These are phyloP conservation scores for Aspergillus sp. DNA, from an alignment of 2,329 filamentous ascomycete species.

Conservation along the genomic window DNA sequence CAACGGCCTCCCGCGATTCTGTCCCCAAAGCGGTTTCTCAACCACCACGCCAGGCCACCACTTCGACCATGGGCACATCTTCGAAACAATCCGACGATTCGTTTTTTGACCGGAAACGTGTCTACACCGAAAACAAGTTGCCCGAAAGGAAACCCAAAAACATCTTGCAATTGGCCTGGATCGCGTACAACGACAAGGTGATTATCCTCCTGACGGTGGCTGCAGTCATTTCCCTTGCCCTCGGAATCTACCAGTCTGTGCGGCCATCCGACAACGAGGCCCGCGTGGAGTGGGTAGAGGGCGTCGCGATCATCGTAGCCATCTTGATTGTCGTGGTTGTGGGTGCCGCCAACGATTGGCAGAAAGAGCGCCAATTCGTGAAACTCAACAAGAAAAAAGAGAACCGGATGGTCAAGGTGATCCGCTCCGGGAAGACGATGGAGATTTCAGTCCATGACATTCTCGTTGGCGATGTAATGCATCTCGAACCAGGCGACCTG, in stretches of 20 bases:
- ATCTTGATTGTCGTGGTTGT: conserved; percentile 74
- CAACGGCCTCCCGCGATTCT: conserved; percentile 13
- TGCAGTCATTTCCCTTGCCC: conserved; percentile 69
- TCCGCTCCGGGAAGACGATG: conserved; percentile 69
- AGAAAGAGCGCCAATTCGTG: conserved; percentile 78
- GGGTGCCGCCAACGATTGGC: conserved; percentile 77
- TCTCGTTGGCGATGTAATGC: conserved; percentile 71
- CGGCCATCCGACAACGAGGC: conserved; percentile 53
- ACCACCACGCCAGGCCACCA: conserved; percentile 13
- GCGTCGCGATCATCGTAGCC: conserved; percentile 74
- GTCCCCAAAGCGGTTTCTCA: conserved; percentile 30
- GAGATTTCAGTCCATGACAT: conserved; percentile 71
- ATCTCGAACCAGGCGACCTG: conserved; percentile 71
- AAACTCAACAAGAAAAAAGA: conserved; percentile 80
- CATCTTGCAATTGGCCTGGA: conserved; percentile 70
- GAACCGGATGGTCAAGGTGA: conserved; percentile 69
- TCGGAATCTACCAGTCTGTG: conserved; percentile 73
- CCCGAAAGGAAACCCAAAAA: conserved; percentile 68
- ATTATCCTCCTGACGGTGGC: conserved; percentile 69
- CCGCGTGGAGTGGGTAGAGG: conserved; percentile 77
- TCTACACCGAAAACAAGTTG: conserved; percentile 68
- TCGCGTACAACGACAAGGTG: conserved; percentile 80
- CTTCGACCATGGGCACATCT: conserved; percentile 1
- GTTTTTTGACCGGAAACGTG: conserved; percentile 64
- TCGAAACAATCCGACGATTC: conserved; percentile 33